Base-by-base conservation (phyloP, 2,329 filamentous ascomycete species). In the Nigrograna mackinnonii region DNA sequence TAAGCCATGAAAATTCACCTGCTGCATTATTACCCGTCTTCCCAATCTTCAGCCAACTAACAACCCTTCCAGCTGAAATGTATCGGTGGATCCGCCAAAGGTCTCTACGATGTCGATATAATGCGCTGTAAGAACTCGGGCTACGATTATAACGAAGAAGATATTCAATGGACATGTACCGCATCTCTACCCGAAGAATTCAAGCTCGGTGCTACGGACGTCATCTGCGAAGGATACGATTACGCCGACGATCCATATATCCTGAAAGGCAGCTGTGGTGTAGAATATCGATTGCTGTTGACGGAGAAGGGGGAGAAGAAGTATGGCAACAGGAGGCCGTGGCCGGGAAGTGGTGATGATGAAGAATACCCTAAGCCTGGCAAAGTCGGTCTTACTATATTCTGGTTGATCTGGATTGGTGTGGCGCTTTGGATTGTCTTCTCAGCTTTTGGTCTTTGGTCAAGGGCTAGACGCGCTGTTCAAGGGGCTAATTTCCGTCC, bases 101-200 rank as follows among this genome's bases (percentile, higher is more conserved):
- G 79, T 28, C 79, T 92, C 42, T 87, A 92, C 74, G 72, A 82
- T 19, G 73, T 95, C 48, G 87, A 95, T 55, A 75, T 86, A 11
- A 89, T 97, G 86, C 89, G 90, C 59, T 99, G 92, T 79, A 86
- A 80, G 49, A 97, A 97, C 72, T 79, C 86, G 47, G 94, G 92
- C 47, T 76, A 82, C 21, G 86, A 86, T 47, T 96, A 96, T 74
- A 82, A 83, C 49, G 82, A 83, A 46, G 84, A 94, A 69, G 87
- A 96, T 64, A 79, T 96, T 26, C 86, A 96, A 71, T 99, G 92
- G 92, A 89, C 88, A 20, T 99, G 92, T 71, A 83, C 82, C n/a
- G 80, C 83, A 4, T 73, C 75, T 3, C 66, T 85, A 1, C 82
- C 83, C 0, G 66, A 74, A 9, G 82, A 85, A 52, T 83, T 85